A percentile compares a stretch with the other conserved stretches of the same genome.
These are phyloP conservation scores for Diddensiella transvaalensis DNA, from an alignment of 805 yeast genomes.

Conservation along the genomic window DNA sequence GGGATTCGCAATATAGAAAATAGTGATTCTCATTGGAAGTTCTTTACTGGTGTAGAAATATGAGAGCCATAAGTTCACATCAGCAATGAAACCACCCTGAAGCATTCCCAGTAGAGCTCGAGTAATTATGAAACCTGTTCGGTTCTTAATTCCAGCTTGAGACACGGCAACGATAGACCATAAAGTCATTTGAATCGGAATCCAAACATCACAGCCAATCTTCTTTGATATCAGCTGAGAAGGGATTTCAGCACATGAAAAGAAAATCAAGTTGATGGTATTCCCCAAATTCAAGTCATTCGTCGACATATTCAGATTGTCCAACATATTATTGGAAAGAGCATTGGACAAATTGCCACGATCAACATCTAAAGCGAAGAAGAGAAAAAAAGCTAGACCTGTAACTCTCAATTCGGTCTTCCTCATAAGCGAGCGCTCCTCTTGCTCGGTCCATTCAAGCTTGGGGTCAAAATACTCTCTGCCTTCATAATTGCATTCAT, in stretches of 20 bases:
- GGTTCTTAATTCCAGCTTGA: constrained; percentile 44
- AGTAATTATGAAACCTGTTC: constrained; percentile 44
- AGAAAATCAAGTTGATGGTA: constrained; percentile 50
- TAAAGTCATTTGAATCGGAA: constrained; percentile 51
- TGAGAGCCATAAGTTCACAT: constrained; percentile 54
- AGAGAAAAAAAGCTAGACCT: constrained; percentile 52
- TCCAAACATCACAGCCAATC: constrained; percentile 60
- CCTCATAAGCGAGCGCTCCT: constrained; percentile 44
- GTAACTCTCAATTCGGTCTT: constrained; percentile 54
- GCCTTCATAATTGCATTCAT: constrained; percentile 49
- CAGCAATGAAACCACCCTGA: constrained; percentile 66
- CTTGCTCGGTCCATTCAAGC: constrained; percentile 46
- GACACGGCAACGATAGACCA: constrained; percentile 56
- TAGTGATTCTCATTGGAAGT: constrained; percentile 51
- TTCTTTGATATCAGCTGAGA: constrained; percentile 63
- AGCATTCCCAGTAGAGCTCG: constrained; percentile 52
- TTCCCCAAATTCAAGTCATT: constrained; percentile 55
- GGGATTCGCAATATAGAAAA: constrained; percentile 53
- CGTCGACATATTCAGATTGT: constrained; percentile 50
- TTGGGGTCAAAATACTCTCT: constrained; percentile 50
- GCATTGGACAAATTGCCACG: constrained; percentile 55
- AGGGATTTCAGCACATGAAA: constrained; percentile 58
- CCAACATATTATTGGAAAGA: constrained; percentile 50
- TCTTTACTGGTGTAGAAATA: constrained; percentile 59
- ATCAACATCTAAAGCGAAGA: constrained; percentile 54